Base-by-base conservation (phyloP, 345 rosid genomes). In the Angophora floribunda region DNA sequence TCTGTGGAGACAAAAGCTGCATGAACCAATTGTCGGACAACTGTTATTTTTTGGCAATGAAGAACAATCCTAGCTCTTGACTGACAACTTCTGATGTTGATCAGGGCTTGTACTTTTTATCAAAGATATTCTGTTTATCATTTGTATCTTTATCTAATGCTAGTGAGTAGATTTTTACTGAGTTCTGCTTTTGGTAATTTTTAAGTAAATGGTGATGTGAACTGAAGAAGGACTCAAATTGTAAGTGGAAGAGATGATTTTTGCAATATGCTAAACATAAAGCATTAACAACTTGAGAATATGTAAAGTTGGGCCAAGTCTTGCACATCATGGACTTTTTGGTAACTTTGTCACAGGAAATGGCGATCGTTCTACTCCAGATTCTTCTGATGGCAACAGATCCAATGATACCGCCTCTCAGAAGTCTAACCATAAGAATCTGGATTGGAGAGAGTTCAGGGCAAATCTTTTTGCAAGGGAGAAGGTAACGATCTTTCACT, bases 381-480 rank as follows among this genome's bases (percentile, higher is more conserved):
- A 93, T 87, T 90, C 95, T 63, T 89, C 94, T 45, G 95, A 95
- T 80, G 89, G 91, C 67, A 94, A 91, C 88, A 94, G 93, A 93
- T 88, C 96, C 41, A 91, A 94, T 51, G 95, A 95, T 75, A 87
- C 92, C 41, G 85, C 93, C 51, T 90, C 96, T 87, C 95, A 95
- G 70, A 96, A 95, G 89, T 90, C 96, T 22, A 89, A 90, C 53
- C 91, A 86, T 85, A 85, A 88, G 22, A 93, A 89, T 78, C 90
- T 53, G 85, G 98, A 97, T 88, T 97, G 99, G 99, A 95, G 99
- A 94, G 98, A 94, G 89, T 97, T 97, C 91, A 94, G 99, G 90
- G 99, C 98, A 47, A 94, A 91, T 91, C 91, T 97, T 87, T 93
- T 94, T 91, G 89, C 91, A 82, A 93, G 91, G 87, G 99, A 96